These are phyloP conservation scores for Cercospora nicotianae DNA, from an alignment of 2,329 filamentous ascomycete species.

Conservation along the genomic window DNA sequence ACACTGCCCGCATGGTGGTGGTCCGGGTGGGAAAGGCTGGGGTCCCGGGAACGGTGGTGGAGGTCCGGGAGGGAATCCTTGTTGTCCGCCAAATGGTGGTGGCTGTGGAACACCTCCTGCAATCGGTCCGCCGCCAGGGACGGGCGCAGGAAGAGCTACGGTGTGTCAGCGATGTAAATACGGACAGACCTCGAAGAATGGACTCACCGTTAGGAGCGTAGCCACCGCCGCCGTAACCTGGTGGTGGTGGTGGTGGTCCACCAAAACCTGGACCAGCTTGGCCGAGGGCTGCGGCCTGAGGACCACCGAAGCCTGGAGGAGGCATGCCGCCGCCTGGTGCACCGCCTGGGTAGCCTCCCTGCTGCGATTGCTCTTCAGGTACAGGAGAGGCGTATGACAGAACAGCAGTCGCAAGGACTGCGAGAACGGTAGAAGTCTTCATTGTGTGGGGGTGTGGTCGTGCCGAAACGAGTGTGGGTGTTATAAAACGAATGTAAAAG, in stretches of 20 bases:
- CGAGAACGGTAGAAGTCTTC: conserved; percentile 19
- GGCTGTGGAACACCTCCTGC: too few species aligned
- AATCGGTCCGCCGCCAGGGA: too few species aligned
- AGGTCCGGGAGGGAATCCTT: background rate
- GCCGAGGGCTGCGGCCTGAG: too few species aligned
- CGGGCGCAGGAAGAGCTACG: background rate
- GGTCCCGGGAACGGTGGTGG: background rate
- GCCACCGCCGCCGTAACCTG: too few species aligned
- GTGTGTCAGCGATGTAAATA: background rate
- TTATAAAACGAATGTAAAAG: conserved; percentile 22
- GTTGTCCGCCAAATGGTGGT: too few species aligned
- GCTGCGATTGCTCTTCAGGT: conserved; percentile 10
- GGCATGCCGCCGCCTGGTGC: background rate
- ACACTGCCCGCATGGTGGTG: background rate
- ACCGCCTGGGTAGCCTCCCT: background rate
- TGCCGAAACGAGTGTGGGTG: conserved; percentile 13
- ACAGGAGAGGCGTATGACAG: conserved; percentile 17
- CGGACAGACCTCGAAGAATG: too few species aligned
- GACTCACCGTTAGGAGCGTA: background rate
- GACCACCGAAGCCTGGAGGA: too few species aligned
- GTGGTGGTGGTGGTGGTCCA: too few species aligned
- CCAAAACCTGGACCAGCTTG: too few species aligned
- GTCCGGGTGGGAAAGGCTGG: too few species aligned
- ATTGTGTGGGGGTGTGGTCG: conserved; percentile 6
- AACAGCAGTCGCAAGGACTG: conserved; percentile 19